Evolutionary conservation across 129 eudicot genomes (phyloP).

Genomic region (Mikania micrantha): DNA sequence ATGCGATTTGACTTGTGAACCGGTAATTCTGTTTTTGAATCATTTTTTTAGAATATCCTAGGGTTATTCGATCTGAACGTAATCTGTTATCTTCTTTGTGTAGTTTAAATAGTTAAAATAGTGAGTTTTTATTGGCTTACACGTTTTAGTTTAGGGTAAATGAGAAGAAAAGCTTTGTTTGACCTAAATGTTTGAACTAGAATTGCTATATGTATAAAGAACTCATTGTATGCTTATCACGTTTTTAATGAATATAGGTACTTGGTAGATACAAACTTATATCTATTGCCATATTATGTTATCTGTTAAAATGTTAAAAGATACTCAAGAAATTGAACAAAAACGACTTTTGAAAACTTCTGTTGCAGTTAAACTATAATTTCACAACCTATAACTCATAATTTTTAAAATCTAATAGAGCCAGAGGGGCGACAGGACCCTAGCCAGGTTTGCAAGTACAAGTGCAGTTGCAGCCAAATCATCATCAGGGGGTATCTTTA

Average conservation of each 20-base stretch:
- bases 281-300: background rate
- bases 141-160: background rate
- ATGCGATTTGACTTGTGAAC: background rate
- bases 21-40: background rate
- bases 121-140: background rate
- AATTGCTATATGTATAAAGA: background rate
- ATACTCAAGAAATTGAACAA: background rate
- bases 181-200: background rate
- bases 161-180: background rate
- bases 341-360: background rate
- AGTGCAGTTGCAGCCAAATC: slow-evolving; percentile 65
- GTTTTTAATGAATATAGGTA: too few relatives aligned
- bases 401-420: slow-evolving; percentile 36
- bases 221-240: background rate
- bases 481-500: slow-evolving; percentile 62
- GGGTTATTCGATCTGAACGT: slow-evolving; percentile 15
- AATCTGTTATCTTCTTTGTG: background rate
- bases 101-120: slow-evolving; percentile 12
- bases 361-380: slow-evolving; percentile 1
- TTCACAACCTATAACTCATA: background rate
- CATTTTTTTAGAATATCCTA: background rate
- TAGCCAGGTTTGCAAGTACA: slow-evolving; percentile 71
- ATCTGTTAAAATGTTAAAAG: background rate
- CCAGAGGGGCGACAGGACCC: slow-evolving; percentile 37
- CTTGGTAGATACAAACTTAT: background rate